A percentile compares a stretch with the other conserved stretches of the same genome.
Evolutionary conservation across 192 early-diverging fungal genomes (phyloP).

Genomic region (Oehlia diaphana): DNA sequence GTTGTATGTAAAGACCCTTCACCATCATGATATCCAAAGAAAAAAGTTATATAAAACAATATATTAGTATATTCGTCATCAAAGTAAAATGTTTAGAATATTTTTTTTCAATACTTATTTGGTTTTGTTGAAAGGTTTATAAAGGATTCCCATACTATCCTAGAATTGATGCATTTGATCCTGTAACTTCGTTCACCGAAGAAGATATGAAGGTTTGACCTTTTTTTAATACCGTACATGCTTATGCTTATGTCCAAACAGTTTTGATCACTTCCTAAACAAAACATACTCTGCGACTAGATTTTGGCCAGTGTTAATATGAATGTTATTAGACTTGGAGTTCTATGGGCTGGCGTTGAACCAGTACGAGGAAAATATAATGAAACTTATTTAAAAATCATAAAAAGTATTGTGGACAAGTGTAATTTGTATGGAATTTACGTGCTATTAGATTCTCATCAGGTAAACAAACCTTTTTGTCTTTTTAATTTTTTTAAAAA

Average conservation of each 20-base stretch:
- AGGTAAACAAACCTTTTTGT: slow-evolving; percentile 41
- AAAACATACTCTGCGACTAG: background rate
- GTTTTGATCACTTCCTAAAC: slow-evolving; percentile 31
- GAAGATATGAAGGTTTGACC: slow-evolving; percentile 39
- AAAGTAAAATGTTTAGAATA: background rate
- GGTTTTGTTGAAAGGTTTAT: slow-evolving; percentile 33
- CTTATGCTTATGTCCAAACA: slow-evolving; percentile 28
- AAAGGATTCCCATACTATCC: slow-evolving; percentile 53
- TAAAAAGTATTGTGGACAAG: slow-evolving; percentile 48
- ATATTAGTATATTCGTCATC: no score
- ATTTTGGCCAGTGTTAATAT: slow-evolving; percentile 26
- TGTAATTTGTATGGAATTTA: slow-evolving; percentile 58
- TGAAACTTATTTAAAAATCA: slow-evolving; percentile 54
- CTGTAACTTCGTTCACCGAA: slow-evolving; percentile 45
- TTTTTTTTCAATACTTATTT: background rate
- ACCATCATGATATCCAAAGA: background rate
- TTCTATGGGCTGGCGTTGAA: slow-evolving; percentile 67
- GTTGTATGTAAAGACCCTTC: slow-evolving; percentile 32
- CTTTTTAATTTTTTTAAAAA: slow-evolving; percentile 41
- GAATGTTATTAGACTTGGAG: slow-evolving; percentile 42
- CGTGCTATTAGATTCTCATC: slow-evolving; percentile 66
- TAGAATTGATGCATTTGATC: slow-evolving; percentile 41
- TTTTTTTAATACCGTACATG: slow-evolving; percentile 31
- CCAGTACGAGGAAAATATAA: slow-evolving; percentile 59
- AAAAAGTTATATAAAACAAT: no score